Conservation (phyloP, 1,139 yeast species). For the Spathaspora sp. region DNA sequence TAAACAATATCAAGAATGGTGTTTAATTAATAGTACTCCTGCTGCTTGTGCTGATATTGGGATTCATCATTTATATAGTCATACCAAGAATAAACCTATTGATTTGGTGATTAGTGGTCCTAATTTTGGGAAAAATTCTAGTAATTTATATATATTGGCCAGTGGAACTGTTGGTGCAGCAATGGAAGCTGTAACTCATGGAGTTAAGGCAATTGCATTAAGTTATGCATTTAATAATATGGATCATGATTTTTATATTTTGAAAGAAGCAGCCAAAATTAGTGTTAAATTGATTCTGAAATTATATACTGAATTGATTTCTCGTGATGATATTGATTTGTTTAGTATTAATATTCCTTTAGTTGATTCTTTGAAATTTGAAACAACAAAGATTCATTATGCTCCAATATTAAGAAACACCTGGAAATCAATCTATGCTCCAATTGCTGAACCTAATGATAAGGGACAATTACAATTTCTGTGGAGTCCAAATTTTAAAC, state of each 20-base stretch:
- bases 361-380: constrained; percentile 45
- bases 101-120: constrained; percentile 94
- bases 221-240: constrained; percentile 73
- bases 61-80: constrained; percentile 61
- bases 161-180: constrained; percentile 99
- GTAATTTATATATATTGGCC: constrained; percentile 85
- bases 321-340: constrained; percentile 53
- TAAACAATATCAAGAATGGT: constrained; percentile 71
- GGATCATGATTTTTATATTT: constrained; percentile 51
- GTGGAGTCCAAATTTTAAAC: constrained; percentile 84
- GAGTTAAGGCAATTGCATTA: constrained; percentile 72
- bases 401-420: constrained; percentile 77
- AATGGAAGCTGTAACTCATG: constrained; percentile 87
- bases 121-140: constrained; percentile 89
- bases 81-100: constrained; percentile 52
- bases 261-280: constrained; percentile 66
- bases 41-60: constrained; percentile 96
- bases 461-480: constrained; percentile 43
- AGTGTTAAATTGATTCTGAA: constrained; percentile 63
- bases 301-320: constrained; percentile 58
- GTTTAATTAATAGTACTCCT: constrained; percentile 85
- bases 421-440: constrained; percentile 65
- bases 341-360: constrained; percentile 87
- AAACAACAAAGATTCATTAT: constrained; percentile 59
- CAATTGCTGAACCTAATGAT: constrained; percentile 18